phyloP scores from a whole-genome alignment of 768 basidiomycete species.

The Amyloporia xantha region DNA sequence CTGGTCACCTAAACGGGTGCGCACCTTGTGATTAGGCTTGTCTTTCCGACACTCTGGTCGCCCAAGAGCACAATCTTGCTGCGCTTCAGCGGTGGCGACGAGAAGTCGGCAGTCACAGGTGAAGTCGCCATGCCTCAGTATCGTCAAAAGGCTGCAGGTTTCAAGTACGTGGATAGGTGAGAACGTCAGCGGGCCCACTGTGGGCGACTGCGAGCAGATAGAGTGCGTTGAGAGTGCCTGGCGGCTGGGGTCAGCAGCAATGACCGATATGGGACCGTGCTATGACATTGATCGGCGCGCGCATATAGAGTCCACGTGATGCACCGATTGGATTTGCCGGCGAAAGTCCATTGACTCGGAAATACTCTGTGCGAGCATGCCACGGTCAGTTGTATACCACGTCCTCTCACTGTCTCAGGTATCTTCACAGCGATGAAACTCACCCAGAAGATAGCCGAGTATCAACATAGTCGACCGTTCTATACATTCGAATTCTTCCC shows the following conservation, averaged over 20 bases:
- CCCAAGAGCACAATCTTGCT: slow-evolving; percentile 96
- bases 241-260: background rate
- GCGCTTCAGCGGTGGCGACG: slow-evolving; percentile 84
- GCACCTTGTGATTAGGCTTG: slow-evolving; percentile 93
- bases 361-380: background rate
- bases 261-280: background rate
- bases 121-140: slow-evolving; percentile 34
- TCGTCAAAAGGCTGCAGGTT: background rate
- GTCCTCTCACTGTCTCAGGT: background rate
- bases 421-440: slow-evolving; percentile 52
- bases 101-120: slow-evolving; percentile 76
- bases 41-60: slow-evolving; percentile 98
- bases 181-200: background rate
- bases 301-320: background rate
- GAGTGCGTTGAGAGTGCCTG: background rate
- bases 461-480: slow-evolving; percentile 50
- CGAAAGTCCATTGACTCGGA: slow-evolving; percentile 8
- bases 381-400: background rate
- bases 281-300: background rate
- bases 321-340: background rate
- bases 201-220: background rate
- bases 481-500: slow-evolving; percentile 98
- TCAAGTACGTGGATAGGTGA: background rate
- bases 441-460: slow-evolving; percentile 53
- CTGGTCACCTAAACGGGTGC: slow-evolving; percentile 16